Evolutionary conservation across 2,329 filamentous ascomycete genomes (phyloP).

Genomic region (Colletotrichum musicola): DNA sequence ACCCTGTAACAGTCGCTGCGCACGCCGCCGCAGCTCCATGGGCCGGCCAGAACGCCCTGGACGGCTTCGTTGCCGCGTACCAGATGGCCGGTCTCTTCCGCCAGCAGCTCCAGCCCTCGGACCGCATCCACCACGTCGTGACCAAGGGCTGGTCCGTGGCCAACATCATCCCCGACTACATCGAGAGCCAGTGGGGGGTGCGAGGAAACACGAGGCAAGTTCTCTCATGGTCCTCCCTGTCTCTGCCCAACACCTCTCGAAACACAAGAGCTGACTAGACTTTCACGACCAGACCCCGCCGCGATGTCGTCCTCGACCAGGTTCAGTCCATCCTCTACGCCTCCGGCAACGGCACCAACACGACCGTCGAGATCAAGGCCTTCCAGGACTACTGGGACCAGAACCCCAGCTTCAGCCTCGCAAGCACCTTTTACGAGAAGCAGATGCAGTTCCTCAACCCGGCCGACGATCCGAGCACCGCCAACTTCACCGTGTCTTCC

Average conservation of each 20-base stretch:
- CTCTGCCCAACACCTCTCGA: not conserved
- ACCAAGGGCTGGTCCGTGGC: constrained; percentile 18
- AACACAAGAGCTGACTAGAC: not conserved
- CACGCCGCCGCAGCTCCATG: not conserved
- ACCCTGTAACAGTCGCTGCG: fast-evolving
- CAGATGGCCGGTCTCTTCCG: constrained; percentile 37
- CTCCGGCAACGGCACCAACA: constrained; percentile 32
- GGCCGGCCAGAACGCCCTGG: constrained; percentile 5
- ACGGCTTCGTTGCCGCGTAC: not conserved
- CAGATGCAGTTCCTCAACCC: constrained; percentile 33
- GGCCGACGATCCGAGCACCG: constrained; percentile 21
- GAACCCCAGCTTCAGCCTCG: constrained; percentile 30
- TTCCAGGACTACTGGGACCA: constrained; percentile 40
- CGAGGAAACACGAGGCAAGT: constrained; percentile 18
- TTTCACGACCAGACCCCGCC: constrained; percentile 16
- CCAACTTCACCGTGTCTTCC: constrained; percentile 31
- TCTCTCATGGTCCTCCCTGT: too few species aligned
- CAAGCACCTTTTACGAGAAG: constrained; percentile 26
- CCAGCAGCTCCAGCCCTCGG: constrained; percentile 42
- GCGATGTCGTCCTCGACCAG: constrained; percentile 24
- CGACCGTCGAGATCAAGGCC: constrained; percentile 20
- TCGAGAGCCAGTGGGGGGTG: constrained; percentile 35
- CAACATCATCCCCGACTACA: constrained; percentile 20
- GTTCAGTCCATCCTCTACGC: constrained; percentile 27
- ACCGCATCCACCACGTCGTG: constrained; percentile 43